Base-by-base conservation (phyloP, 2,329 filamentous ascomycete species). In the Botrytis squamosa region DNA sequence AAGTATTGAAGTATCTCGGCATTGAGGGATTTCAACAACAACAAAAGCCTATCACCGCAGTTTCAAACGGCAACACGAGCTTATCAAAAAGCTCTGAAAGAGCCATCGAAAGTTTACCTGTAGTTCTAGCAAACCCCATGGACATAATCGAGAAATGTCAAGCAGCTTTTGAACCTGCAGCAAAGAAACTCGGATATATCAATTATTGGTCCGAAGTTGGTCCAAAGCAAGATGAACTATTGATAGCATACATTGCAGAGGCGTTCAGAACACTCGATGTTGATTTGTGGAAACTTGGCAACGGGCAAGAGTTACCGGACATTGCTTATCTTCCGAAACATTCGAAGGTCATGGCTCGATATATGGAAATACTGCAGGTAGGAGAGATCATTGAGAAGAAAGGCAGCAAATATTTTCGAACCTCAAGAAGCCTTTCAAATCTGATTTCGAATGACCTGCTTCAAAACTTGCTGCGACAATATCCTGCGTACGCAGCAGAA, bases 401-500 rank as follows among this genome's bases (percentile, higher is more conserved):
- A 18, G 42, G 64, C 5, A 16, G 29, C 44, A 62, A 38, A 25
- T 69, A 62, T 33, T 38, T 46, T 44, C 77, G 75, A 44, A 79
- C 64, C 29, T n/a, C 33, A 14, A 52, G 72, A 16, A 44, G 38
- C 5, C 38, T 71, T n/a, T 16, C 20, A 20, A 20, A 33, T 12
- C 29, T 16, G 14, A 10, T 8, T 57, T 62, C 69, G 29, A 49
- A 46, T 63, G 36, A 9, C 1, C 68, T 70, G 8, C 25, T 75
- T 29, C 62, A 76, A 20, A 65, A 71, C 4, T 72, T 73, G 7
- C 67, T 83, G 14, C 77, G 77, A 33, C 63, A 78, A 10, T 81
- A 79, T 49, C 83, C 84, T 1, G 75, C 80, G 10, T 81, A 85
- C 57, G 75, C 73, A 20, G 49, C 36, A 8, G 75, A 74, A 18